Percentiles rank a stretch among this genome's conserved stretches.
phyloP scores from a whole-genome alignment of 2,329 filamentous ascomycete species.

The Tolypocladium sp. region DNA sequence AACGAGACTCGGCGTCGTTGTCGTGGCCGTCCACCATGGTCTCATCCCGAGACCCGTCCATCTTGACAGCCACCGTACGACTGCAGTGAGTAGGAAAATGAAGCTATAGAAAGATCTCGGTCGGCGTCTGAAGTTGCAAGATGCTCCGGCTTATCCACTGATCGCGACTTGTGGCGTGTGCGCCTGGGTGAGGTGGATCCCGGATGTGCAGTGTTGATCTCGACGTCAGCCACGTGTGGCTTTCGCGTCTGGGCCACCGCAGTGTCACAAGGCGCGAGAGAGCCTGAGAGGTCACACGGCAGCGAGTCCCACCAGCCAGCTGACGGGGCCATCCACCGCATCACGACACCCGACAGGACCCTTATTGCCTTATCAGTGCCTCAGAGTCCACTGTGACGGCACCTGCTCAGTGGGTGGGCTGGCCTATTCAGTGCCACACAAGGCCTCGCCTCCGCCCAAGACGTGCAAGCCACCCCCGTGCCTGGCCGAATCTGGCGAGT shows the following conservation, averaged over 20 bases:
- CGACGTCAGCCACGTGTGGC: constrained; percentile 3
- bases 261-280: background rate
- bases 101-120: background rate
- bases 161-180: background rate
- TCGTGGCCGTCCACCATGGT: constrained; percentile 12
- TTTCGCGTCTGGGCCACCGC: background rate
- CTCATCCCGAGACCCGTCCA: constrained; percentile 18
- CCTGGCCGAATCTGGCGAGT: constrained; percentile 1
- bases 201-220: background rate
- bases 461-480: background rate
- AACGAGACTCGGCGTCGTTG: constrained; percentile 25
- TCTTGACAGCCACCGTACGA: constrained; percentile 5
- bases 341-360: background rate
- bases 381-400: background rate
- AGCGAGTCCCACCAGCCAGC: background rate
- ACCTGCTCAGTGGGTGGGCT: background rate
- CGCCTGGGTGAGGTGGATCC: background rate
- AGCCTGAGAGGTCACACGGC: background rate
- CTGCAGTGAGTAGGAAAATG: background rate
- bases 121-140: background rate
- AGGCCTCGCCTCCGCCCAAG: background rate
- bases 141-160: background rate
- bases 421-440: background rate
- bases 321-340: background rate
- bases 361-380: background rate